Evolutionary conservation across 2,329 filamentous ascomycete genomes (phyloP).

Genomic region (Sporothrix brunneoviolacea): DNA sequence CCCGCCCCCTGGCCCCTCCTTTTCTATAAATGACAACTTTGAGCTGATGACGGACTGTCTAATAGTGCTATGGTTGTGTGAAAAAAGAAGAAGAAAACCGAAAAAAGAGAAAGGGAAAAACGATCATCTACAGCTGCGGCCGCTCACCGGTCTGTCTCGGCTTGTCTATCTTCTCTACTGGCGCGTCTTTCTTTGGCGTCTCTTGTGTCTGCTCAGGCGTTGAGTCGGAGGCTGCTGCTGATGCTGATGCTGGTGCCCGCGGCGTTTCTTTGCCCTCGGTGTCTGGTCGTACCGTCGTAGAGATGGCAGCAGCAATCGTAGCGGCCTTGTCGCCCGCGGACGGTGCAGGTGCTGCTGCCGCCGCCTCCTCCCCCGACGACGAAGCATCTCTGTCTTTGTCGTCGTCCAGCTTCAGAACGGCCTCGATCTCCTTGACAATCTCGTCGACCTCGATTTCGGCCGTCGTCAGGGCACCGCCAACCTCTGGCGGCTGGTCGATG

Average conservation of each 20-base stretch:
- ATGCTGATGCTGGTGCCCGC: neutral
- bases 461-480: slow-evolving; percentile 7
- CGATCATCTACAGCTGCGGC: slow-evolving; percentile 12
- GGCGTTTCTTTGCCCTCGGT: too few relatives aligned
- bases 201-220: neutral
- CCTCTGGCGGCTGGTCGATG: slow-evolving; percentile 9
- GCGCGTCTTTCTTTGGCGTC: neutral
- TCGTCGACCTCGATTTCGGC: slow-evolving; percentile 17
- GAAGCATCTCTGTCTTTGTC: neutral
- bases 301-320: too few relatives aligned
- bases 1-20: too few relatives aligned
- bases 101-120: too few relatives aligned
- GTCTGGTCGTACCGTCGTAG: too few relatives aligned
- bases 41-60: too few relatives aligned
- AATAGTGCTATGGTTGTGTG: too few relatives aligned
- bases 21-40: too few relatives aligned
- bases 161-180: neutral
- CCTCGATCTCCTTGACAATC: slow-evolving; percentile 15
- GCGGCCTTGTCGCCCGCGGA: too few relatives aligned
- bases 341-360: too few relatives aligned
- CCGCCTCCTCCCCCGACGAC: too few relatives aligned
- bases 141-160: neutral
- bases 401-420: slow-evolving; percentile 12
- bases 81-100: too few relatives aligned
- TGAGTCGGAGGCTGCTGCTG: neutral